Percentiles rank a stretch among this genome's conserved stretches.
phyloP scores from a whole-genome alignment of 1,284 basidiomycete genomes.

The Pterulicium gracile region DNA sequence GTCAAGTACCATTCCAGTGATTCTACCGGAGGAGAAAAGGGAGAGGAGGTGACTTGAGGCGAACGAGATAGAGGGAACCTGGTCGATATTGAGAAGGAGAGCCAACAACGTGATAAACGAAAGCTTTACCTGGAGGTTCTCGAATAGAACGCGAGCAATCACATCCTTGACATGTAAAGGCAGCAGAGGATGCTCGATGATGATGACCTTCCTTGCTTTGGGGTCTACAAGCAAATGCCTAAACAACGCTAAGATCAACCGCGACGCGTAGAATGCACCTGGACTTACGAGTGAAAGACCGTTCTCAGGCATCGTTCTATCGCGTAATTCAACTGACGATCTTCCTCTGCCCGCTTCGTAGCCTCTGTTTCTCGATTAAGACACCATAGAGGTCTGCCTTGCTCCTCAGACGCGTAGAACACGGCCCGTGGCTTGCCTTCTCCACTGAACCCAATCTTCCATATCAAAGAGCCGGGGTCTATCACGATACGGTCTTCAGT shows the following conservation, averaged over 20 bases:
- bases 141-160: slow-evolving; percentile 80
- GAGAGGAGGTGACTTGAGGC: slow-evolving; percentile 79
- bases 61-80: slow-evolving; percentile 92
- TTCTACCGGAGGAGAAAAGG: slow-evolving; percentile 75
- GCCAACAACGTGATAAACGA: slow-evolving; percentile 5
- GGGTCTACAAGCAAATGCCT: slow-evolving; percentile 90
- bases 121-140: slow-evolving; percentile 75
- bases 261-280: slow-evolving; percentile 7
- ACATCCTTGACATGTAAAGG: slow-evolving; percentile 82
- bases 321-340: slow-evolving; percentile 55
- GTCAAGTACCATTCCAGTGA: slow-evolving; percentile 89
- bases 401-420: slow-evolving; percentile 39
- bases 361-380: slow-evolving; percentile 43
- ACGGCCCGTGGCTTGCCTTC: slow-evolving; percentile 77
- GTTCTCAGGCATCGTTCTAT: slow-evolving; percentile 61
- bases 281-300: slow-evolving; percentile 77
- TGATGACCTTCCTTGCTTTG: slow-evolving; percentile 85
- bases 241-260: slow-evolving; percentile 14
- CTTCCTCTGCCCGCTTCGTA: slow-evolving; percentile 58
- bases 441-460: slow-evolving; percentile 87
- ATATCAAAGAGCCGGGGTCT: slow-evolving; percentile 74
- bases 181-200: slow-evolving; percentile 84
- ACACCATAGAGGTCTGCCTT: slow-evolving; percentile 44
- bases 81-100: slow-evolving; percentile 4
- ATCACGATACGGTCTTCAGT: slow-evolving; percentile 80